Evolutionary conservation across 2,329 filamentous ascomycete species (phyloP), one percentile per base, ranked within the genome.

Genomic region (Calonectria naviculata): DNA sequence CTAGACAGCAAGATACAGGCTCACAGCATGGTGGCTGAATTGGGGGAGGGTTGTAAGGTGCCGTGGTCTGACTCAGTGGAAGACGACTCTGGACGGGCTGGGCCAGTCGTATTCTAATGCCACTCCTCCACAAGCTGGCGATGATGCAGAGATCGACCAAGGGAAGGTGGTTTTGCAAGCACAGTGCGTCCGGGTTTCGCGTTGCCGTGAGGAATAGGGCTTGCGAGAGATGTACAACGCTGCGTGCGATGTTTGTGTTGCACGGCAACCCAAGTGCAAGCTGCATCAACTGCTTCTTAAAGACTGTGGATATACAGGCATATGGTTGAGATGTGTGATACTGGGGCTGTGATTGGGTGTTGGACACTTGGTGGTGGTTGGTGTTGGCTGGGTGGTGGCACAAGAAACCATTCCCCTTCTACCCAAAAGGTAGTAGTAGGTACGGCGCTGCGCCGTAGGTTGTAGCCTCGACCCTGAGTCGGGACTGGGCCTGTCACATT

Each of bases 231-330:
- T 72, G 77, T 77, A 66, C 31, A 72, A 74, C 72, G 64, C 62
- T 52, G 70, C 71, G 74, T 71, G 73, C 65, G 75, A 65, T 74
- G 74, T 74, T 80, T 78, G 76, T 75, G 78, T 77, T 60, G 68
- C 76, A 75, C 71, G 71, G 49, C 61, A 29, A 29, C 61, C 47
- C 46, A 65, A 42, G 44, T 60, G 67, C 66, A 72, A 67, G 62
- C 64, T 71, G 71, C 68, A 69, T 70, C 73, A 65, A 72, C 56
- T 49, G 24, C 61, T 70, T 67, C 49, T 52, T 56, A 61, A 38
- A 38, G 46, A 66, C 46, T 26, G 46, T 52, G 65, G 49, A 36
- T 42, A 42, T 34, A 44, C 49, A 67, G 56, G 65, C 58, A 36
- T 54, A 70, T 66, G 54, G 38, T 46, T 54, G 62, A n/a, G 65